A percentile compares a stretch with the other conserved stretches of the same genome.
phyloP scores from a whole-genome alignment of 108 stramenopile species.

The Pseudonitzschia pungens region DNA sequence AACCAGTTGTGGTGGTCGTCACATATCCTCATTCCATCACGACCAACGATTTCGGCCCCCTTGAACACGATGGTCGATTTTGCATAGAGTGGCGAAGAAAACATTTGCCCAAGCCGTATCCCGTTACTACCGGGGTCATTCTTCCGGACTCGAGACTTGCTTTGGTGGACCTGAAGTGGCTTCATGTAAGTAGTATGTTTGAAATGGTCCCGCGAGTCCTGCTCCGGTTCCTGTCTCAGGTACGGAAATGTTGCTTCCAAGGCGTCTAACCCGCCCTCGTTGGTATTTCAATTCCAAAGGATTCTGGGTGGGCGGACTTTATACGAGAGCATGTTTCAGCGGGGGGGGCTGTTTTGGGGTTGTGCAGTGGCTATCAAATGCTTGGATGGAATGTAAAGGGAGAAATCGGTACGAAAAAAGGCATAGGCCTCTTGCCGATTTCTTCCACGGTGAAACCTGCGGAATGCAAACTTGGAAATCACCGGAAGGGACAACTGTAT shows the following conservation, averaged over 20 bases:
- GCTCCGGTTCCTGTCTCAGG: neutral
- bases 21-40: constrained; percentile 42
- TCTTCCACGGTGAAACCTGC: constrained; percentile 25
- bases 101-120: constrained; percentile 35
- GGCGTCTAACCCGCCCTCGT: neutral
- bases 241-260: neutral
- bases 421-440: constrained; percentile 33
- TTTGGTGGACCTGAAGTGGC: constrained; percentile 39
- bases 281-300: neutral
- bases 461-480: constrained; percentile 34
- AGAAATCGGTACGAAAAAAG: constrained; percentile 3
- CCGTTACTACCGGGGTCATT: constrained; percentile 27
- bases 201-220: neutral
- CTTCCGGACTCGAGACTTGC: constrained; percentile 42
- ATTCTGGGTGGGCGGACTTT: constrained; percentile 43
- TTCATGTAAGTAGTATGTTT: constrained; percentile 5
- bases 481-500: constrained; percentile 26
- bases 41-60: constrained; percentile 33
- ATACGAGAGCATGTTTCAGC: constrained; percentile 25
- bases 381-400: constrained; percentile 36
- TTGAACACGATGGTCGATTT: constrained; percentile 34
- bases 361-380: constrained; percentile 46
- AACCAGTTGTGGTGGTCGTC: constrained; percentile 36
- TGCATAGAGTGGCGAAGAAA: constrained; percentile 32
- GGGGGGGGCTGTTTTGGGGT: constrained; percentile 36